Base-by-base conservation (phyloP, 2,329 filamentous ascomycete genomes). In the Volutella citrinella region DNA sequence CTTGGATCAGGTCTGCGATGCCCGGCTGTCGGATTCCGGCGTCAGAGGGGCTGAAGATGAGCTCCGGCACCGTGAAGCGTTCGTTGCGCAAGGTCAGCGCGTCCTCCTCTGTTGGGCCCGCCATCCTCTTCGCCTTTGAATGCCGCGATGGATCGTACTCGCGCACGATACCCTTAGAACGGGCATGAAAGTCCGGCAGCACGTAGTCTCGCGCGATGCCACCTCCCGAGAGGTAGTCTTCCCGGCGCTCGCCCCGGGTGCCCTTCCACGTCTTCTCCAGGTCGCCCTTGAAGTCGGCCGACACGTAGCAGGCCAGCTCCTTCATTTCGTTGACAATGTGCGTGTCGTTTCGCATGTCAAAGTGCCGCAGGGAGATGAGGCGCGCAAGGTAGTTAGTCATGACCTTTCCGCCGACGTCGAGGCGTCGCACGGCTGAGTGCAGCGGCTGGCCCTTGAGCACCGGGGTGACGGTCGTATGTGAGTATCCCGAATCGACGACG, bases 291-390 rank as follows among this genome's bases (percentile, higher is more conserved):
- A 97, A 96, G 54, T 94, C 80, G 2, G 77, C 66, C 4, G 85
- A 84, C 10, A 96, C 81, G 51, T 85, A 97, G 56, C 87, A 95
- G 1, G 85, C 81, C 5, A 83, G 75, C 58, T 98, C 93, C 57
- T 98, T 98, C 62, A 97, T 90, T 60, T 96, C 87, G 53, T 95
- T 95, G 57, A 96, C 88, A 31, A 97, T 83, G 59, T 94, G 83
- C 1, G 86, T 84, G 52, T 98, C 93, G 59, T 95, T 90, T 43
- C 93, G 81, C 80, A 98, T 90, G 58, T 96, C 91, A 61, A 94
- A 95, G 55, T 96, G 89, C 7, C 93, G 83, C 11, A 94, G 74
- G 2, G 90, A 96, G 13, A 97, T 80, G 12, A 95, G 74, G 36
- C 93, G 86, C 29, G 93, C 91, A 20, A 98, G 72, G 57, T 95